These are phyloP conservation scores for Mycena epipterygia DNA, from an alignment of 768 basidiomycete species.

Conservation along the genomic window DNA sequence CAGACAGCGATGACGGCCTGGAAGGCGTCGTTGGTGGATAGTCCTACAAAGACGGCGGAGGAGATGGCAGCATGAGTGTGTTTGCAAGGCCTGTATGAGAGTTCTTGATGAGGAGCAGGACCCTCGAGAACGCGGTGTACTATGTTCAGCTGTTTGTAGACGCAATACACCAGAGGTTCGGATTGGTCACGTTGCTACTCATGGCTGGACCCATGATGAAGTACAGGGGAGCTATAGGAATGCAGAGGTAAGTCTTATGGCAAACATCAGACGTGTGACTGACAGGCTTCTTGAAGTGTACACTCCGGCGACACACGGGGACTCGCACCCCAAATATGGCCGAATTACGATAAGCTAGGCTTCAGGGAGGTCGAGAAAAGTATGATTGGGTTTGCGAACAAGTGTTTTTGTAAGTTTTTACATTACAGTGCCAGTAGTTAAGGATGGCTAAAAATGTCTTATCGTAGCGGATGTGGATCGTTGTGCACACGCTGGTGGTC, in stretches of 20 bases:
- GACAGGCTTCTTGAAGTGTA: not conserved
- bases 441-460: not conserved
- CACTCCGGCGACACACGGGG: conserved; percentile 1
- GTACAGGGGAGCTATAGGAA: not conserved
- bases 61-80: conserved; percentile 14
- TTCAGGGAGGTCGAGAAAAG: not conserved
- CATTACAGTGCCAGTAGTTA: too few relatives aligned
- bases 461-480: not conserved
- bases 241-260: not conserved
- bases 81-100: not conserved
- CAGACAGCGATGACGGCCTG: not conserved
- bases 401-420: conserved; percentile 1
- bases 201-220: not conserved
- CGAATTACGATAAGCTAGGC: not conserved
- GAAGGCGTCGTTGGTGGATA: not conserved
- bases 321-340: not conserved
- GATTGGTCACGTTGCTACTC: not conserved
- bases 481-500: not conserved
- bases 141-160: not conserved
- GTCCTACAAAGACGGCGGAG: not conserved
- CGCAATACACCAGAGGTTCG: not conserved
- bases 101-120: not conserved
- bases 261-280: too few relatives aligned
- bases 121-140: not conserved
- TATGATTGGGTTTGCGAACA: not conserved